Percentiles rank a stretch among this genome's conserved stretches.
Conservation (phyloP, 2,329 filamentous ascomycete species). For the Byssoonygena ceratinophila region DNA sequence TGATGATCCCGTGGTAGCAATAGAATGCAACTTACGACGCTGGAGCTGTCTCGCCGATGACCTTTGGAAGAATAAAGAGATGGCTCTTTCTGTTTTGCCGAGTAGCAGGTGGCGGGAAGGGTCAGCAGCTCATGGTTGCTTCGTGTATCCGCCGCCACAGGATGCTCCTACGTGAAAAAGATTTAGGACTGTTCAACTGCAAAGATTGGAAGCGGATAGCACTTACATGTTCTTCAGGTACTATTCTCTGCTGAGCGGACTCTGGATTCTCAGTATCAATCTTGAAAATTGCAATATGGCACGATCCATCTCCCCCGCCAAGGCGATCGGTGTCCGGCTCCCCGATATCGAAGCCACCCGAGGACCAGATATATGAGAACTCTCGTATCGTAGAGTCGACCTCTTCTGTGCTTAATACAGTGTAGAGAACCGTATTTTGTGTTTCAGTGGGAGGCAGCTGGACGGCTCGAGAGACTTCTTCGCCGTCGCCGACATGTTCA, state of each 20-base stretch:
- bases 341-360: constrained; percentile 12
- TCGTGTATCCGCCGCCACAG: not conserved
- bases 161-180: not conserved
- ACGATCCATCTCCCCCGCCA: constrained; percentile 6
- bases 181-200: not conserved
- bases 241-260: not conserved
- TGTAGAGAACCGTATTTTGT: constrained; percentile 7
- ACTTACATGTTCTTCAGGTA: not conserved
- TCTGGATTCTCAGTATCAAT: constrained; percentile 6
- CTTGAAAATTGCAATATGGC: constrained; percentile 11
- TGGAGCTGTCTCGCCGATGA: constrained; percentile 8
- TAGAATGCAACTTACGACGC: constrained; percentile 1
- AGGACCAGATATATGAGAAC: constrained; percentile 14
- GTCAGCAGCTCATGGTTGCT: not conserved
- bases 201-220: not conserved
- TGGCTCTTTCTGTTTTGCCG: not conserved
- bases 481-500: not conserved
- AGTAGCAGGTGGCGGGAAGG: constrained; percentile 6
- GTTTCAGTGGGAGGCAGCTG: not conserved
- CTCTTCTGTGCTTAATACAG: constrained; percentile 8
- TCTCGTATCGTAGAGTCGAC: constrained; percentile 11
- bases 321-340: constrained; percentile 5
- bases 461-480: not conserved
- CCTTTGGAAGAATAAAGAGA: not conserved
- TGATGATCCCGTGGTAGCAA: not conserved